Conservation (phyloP, 768 basidiomycete species). For the Auricularia sp. region DNA sequence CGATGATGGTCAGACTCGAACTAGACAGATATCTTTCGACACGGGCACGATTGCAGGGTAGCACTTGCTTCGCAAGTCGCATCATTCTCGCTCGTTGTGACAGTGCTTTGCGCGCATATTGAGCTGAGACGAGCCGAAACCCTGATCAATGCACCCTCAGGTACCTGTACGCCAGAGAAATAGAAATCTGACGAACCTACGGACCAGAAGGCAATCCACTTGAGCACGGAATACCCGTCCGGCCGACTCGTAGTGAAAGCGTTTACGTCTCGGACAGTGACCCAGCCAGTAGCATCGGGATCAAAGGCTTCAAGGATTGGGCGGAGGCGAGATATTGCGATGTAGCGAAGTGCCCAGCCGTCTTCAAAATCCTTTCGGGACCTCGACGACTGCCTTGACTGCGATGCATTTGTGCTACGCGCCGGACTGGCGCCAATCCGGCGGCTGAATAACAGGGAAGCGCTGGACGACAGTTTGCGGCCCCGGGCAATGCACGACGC, state of each 20-base stretch:
- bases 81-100: neutral
- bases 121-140: neutral
- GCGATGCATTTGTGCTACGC: no score
- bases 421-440: no score
- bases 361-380: slow-evolving; percentile 7
- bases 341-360: slow-evolving; percentile 18
- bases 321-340: slow-evolving; percentile 14
- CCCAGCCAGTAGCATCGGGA: slow-evolving; percentile 24
- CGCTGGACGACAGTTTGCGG: no score
- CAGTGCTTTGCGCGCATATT: neutral
- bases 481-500: neutral
- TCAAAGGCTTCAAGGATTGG: slow-evolving; percentile 24
- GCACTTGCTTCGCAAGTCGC: neutral
- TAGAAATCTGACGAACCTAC: neutral
- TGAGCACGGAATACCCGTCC: neutral
- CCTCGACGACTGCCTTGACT: no score
- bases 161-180: no score
- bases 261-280: slow-evolving; percentile 24
- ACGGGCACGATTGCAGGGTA: neutral
- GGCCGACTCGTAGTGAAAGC: slow-evolving; percentile 18
- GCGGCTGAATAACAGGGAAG: no score
- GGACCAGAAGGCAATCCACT: neutral
- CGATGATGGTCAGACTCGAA: neutral
- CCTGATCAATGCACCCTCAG: neutral
- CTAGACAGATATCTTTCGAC: neutral